These are phyloP conservation scores for Lactarius hatsudake DNA, from an alignment of 768 basidiomycete species.

Conservation along the genomic window DNA sequence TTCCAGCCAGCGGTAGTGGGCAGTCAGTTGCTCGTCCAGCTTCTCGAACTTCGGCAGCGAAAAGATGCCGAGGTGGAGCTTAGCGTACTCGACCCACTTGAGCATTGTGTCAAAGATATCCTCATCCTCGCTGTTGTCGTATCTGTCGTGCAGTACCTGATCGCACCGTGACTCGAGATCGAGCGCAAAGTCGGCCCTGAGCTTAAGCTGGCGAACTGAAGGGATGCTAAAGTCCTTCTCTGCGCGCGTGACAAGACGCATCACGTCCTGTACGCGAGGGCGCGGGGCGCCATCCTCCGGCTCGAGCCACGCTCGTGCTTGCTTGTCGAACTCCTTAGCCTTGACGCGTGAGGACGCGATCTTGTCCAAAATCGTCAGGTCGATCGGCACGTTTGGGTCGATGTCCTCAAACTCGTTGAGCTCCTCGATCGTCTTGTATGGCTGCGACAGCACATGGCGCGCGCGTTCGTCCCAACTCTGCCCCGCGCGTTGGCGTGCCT, in stretches of 20 bases:
- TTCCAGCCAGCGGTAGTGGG: constrained; percentile 70
- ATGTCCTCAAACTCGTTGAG: constrained; percentile 69
- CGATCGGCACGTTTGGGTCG: constrained; percentile 67
- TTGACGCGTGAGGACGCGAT: constrained; percentile 62
- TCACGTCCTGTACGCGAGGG: constrained; percentile 66
- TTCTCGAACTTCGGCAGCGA: constrained; percentile 69
- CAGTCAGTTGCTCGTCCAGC: constrained; percentile 61
- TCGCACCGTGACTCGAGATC: constrained; percentile 78
- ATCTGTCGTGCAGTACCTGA: constrained; percentile 63
- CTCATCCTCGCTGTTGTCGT: constrained; percentile 51
- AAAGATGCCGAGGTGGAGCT: constrained; percentile 71
- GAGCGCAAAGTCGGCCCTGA: constrained; percentile 70
- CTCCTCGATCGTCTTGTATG: constrained; percentile 71
- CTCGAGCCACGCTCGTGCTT: constrained; percentile 67
- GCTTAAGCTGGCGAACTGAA: constrained; percentile 61
- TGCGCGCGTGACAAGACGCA: constrained; percentile 63
- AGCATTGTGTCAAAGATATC: constrained; percentile 71
- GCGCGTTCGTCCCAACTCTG: constrained; percentile 76
- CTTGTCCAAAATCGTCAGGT: constrained; percentile 60
- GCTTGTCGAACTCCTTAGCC: constrained; percentile 77
- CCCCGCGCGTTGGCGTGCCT: constrained; percentile 63
- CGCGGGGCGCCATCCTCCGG: constrained; percentile 53
- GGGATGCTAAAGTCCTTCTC: constrained; percentile 76
- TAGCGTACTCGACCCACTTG: constrained; percentile 71
- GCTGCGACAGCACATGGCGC: constrained; percentile 59